These are phyloP conservation scores for Arxiozyma slooffiae DNA, from an alignment of 1,139 yeast genomes.

Conservation along the genomic window DNA sequence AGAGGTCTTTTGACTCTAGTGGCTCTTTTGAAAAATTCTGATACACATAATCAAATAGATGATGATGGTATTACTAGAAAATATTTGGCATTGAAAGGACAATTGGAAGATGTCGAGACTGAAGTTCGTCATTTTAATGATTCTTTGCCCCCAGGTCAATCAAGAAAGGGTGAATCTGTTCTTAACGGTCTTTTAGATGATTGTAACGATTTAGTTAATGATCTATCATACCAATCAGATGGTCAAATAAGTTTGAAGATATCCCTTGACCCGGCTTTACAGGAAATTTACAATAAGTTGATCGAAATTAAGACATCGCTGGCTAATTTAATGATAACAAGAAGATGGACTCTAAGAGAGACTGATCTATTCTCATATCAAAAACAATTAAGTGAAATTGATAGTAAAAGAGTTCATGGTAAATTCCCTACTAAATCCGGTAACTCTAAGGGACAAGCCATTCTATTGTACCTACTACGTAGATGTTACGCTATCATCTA, in stretches of 20 bases:
- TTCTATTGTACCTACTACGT: slow-evolving; percentile 68
- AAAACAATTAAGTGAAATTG: slow-evolving; percentile 59
- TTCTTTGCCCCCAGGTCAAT: slow-evolving; percentile 7
- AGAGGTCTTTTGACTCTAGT: slow-evolving; percentile 44
- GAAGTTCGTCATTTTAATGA: slow-evolving; percentile 37
- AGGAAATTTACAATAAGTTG: slow-evolving; percentile 45
- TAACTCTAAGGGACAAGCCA: slow-evolving; percentile 46
- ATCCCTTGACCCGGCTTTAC: slow-evolving; percentile 40
- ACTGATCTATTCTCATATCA: slow-evolving; percentile 85
- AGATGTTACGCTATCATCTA: slow-evolving; percentile 85
- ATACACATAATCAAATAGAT: not conserved
- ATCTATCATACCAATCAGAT: slow-evolving; percentile 50
- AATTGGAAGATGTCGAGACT: slow-evolving; percentile 36
- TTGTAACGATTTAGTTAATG: slow-evolving; percentile 64
- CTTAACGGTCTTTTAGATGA: slow-evolving; percentile 71
- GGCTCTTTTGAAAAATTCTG: slow-evolving; percentile 28
- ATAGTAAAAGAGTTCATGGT: slow-evolving; percentile 54
- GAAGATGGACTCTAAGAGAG: slow-evolving; percentile 94
- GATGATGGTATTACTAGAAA: slow-evolving; percentile 23
- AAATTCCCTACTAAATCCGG: slow-evolving; percentile 36
- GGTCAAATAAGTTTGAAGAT: slow-evolving; percentile 28
- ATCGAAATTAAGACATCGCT: slow-evolving; percentile 58
- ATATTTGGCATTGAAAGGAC: slow-evolving; percentile 32
- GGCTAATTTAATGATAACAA: slow-evolving; percentile 74
- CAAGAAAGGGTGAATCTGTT: slow-evolving; percentile 47